These are phyloP conservation scores for Sarcocystis neurona DNA, from an alignment of 169 alveolate species.

Conservation along the genomic window DNA sequence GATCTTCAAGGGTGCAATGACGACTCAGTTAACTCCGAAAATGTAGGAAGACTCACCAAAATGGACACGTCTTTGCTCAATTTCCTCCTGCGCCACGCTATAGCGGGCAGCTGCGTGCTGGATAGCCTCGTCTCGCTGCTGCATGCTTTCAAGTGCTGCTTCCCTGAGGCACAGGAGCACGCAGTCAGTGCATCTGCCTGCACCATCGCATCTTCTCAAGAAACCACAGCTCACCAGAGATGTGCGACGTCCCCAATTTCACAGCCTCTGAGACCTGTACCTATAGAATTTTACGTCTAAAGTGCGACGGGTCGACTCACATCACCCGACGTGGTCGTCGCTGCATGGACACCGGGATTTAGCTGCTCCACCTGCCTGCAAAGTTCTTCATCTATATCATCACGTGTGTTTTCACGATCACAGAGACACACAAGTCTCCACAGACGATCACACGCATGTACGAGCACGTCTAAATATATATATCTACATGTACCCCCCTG, in stretches of 20 bases:
- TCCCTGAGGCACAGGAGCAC: background rate
- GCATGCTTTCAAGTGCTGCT: slow-evolving; percentile 3
- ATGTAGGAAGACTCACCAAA: background rate
- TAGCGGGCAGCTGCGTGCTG: background rate
- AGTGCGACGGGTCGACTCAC: too few species aligned
- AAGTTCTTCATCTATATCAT: too few species aligned
- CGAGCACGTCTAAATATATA: too few species aligned
- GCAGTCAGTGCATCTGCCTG: background rate
- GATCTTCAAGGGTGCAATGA: too few species aligned
- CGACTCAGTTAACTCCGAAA: too few species aligned
- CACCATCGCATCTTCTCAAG: background rate
- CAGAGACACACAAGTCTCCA: too few species aligned
- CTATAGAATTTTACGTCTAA: background rate
- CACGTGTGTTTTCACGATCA: too few species aligned
- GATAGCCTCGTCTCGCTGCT: background rate
- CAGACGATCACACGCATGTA: too few species aligned
- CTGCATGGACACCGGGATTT: too few species aligned
- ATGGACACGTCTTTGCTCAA: background rate
- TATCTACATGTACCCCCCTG: too few species aligned
- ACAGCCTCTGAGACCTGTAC: background rate
- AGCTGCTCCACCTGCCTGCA: too few species aligned
- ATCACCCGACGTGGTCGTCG: too few species aligned
- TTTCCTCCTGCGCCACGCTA: slow-evolving; percentile 1
- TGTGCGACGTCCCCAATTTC: background rate
- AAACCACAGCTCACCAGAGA: background rate